Base-by-base conservation (phyloP, 2,329 filamentous ascomycete species). In the Bipolaris bicolor region DNA sequence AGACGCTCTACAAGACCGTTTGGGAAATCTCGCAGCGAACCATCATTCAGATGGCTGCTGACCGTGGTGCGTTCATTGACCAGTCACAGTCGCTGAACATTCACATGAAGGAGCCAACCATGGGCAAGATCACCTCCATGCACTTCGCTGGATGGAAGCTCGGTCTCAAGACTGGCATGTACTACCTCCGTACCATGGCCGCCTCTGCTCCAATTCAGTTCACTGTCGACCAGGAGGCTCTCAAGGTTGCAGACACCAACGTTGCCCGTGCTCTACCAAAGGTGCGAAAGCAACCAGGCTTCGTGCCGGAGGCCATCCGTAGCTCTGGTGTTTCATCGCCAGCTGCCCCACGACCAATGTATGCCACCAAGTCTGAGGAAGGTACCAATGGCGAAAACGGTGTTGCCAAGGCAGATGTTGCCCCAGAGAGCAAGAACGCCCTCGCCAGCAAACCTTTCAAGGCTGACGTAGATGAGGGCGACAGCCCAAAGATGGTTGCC, bases 41-140 rank as follows among this genome's bases (percentile, higher is more conserved):
- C 43, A 93, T 99, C 67, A 88, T 99, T 41, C 92, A 98, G 82
- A 98, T 99, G 93, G 91, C 95, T 55, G 95, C 95, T 52, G 95
- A 99, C 77, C 94, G 95, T 78, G 95, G 95, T 80, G 95, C 95
- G 56, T 99, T 95, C 81, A 98, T 99, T 73, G 95, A 99, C 76
- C 95, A 99, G 84, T 97, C 93, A 49, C 95, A 99, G 80, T 98
- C 94, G 11, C 88, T 99, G 70, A 99, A 99, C 85, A 98, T 99
- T 69, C 95, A 99, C 84, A 92, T 99, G 89, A 96, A 96, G 80
- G 94, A 98, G 74, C 95, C 95, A 40, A 97, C 93, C 49, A 98
- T 99, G 94, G 95, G 95, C 81, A 99, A 99, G 86, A 97, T 99
- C 78, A 99, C 95, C 58, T 95, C 90, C 78, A 99, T 99, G 95